Conservation (phyloP, 441 rosid species). For the Adansonia grandidieri region DNA sequence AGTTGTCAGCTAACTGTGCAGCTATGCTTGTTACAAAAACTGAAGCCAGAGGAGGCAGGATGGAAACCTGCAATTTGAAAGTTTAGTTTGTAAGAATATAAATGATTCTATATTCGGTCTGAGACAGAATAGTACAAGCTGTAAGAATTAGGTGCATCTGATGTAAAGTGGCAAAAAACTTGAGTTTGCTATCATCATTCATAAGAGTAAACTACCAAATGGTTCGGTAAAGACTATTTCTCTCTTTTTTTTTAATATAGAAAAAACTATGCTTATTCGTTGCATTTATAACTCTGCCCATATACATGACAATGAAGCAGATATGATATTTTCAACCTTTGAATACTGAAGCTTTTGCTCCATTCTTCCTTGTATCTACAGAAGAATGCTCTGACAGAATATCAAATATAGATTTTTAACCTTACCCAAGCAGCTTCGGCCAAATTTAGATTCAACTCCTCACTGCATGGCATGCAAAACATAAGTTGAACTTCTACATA, state of each 20-base stretch:
- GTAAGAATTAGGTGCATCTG: not conserved
- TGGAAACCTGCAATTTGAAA: constrained; percentile 74
- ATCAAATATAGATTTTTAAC: constrained; percentile 11
- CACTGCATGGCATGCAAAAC: constrained; percentile 57
- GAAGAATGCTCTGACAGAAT: constrained; percentile 16
- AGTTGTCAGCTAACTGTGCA: constrained; percentile 83
- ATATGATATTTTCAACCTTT: not conserved
- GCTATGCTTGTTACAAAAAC: constrained; percentile 74
- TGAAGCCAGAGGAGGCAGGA: constrained; percentile 97
- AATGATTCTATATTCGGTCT: not conserved
- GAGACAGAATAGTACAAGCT: not conserved
- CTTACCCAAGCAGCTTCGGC: constrained; percentile 98
- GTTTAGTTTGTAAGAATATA: constrained; percentile 19
- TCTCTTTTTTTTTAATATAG: not conserved
- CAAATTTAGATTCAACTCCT: constrained; percentile 81
- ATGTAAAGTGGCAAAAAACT: not conserved
- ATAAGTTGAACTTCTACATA: constrained; percentile 15
- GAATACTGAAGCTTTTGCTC: not conserved
- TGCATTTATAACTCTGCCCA: not conserved
- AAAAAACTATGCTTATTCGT: not conserved
- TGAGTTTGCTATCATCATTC: constrained; percentile 16
- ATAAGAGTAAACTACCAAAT: not conserved
- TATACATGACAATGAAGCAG: not conserved
- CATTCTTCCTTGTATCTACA: constrained; percentile 2
- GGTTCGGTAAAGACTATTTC: not conserved